Base-by-base conservation (phyloP, 441 rosid genomes). In the Jatropha multifida region DNA sequence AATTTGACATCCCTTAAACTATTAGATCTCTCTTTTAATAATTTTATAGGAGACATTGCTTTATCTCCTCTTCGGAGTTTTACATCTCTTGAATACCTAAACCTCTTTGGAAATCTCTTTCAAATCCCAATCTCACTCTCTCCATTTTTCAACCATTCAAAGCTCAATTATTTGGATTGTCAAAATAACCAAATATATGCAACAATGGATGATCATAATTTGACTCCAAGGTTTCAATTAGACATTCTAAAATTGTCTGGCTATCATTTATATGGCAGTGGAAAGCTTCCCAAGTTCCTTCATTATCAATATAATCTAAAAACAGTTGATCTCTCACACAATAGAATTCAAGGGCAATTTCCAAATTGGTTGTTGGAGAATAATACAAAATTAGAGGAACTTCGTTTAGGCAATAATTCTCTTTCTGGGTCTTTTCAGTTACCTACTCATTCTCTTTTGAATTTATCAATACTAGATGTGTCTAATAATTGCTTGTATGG, bases 271-370 rank as follows among this genome's bases (percentile, higher is more conserved):
- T 11, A 48, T 3, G 4, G 44, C 27, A 68, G 51, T 32, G 65
- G 69, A 41, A 23, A 49, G 65, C 56, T 78, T 52, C 85, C 84
- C 1, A 70, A 51, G 14, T 82, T 83, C 70, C 74, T 82, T 2
- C 60, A 49, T 15, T 23, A 76, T 68, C 85, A 82, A 48, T 60
- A 68, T 56, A 65, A 73, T 12, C 20, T 85, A 12, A 4, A 6
- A 27, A 0, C 4, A 0, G 3, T 85, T 46, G 54, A 61, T 60
- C 69, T 81, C 7, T 71, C 74, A 2, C 8, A 65, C 20, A 71
- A 55, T 7, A 10, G 18, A 8, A 49, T 83, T 5, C 14, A 2
- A 0, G 85, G 71, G n/a, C 46, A 37, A 2, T 79, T 83, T 83
- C 85, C 82, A 17, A 7, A 0, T 3, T 55, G 59, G 59, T 55